A percentile compares a stretch with the other conserved stretches of the same genome.
Conservation (phyloP, 2,329 filamentous ascomycete species). For the Fusarium anthophilum region DNA sequence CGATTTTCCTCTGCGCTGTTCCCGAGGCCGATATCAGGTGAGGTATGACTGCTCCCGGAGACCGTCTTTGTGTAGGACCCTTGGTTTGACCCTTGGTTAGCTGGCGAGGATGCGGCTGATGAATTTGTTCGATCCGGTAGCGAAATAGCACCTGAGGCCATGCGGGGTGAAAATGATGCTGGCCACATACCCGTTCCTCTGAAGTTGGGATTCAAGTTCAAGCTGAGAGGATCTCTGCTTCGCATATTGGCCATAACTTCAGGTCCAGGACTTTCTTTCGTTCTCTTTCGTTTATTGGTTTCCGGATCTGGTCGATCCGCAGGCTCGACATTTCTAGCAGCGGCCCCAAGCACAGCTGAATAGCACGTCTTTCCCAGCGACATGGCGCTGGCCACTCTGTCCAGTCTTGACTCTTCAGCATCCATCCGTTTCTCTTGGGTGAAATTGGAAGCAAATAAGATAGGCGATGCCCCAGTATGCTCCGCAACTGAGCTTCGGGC, state of each 20-base stretch:
- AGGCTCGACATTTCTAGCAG: conserved; percentile 43
- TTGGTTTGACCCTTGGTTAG: conserved; percentile 34
- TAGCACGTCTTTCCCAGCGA: conserved; percentile 43
- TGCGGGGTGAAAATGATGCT: conserved; percentile 9
- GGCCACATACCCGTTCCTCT: conserved; percentile 11
- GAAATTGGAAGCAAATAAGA: conserved; percentile 41
- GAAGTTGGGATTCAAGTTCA: conserved; percentile 3
- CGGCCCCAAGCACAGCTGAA: conserved; percentile 47
- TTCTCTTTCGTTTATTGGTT: conserved; percentile 48
- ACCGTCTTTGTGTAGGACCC: conserved; percentile 32
- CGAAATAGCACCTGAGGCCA: conserved; percentile 15
- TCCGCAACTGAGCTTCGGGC: conserved; percentile 55
- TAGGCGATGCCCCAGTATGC: conserved; percentile 52
- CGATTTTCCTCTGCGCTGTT: conserved; percentile 50
- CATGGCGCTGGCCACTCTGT: background rate
- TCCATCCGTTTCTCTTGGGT: conserved; percentile 3
- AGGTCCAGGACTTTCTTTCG: conserved; percentile 40
- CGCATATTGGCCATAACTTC: conserved; percentile 8
- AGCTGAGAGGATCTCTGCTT: background rate
- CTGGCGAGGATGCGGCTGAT: conserved; percentile 46
- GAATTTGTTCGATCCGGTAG: conserved; percentile 48
- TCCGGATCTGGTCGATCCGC: conserved; percentile 16
- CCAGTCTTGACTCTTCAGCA: conserved; percentile 12
- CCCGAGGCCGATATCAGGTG: conserved; percentile 46
- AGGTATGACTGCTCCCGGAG: conserved; percentile 46